These are phyloP conservation scores for apple (Malus domestica) DNA, from an alignment of 306 rosid species.

Conservation along the genomic window DNA sequence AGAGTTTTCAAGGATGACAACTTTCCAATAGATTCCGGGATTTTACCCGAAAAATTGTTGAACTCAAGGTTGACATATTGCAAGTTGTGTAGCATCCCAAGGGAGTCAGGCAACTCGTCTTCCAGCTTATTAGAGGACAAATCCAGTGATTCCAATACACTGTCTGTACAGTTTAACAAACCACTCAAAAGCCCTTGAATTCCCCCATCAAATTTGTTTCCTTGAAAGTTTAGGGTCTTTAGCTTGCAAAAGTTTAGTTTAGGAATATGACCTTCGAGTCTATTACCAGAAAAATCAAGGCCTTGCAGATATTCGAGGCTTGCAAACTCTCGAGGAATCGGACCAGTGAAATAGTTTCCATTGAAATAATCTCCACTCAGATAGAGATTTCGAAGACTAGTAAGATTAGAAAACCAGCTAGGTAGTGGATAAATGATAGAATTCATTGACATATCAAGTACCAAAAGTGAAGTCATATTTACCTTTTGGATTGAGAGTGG, in stretches of 20 bases:
- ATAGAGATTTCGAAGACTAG: not conserved
- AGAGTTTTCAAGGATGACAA: no score
- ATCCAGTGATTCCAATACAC: not conserved
- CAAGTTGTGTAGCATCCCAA: not conserved
- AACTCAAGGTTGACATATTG: no score
- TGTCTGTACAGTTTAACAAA: not conserved
- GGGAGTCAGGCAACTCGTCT: not conserved
- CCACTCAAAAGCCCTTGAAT: not conserved
- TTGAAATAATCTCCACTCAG: no score
- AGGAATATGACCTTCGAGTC: not conserved
- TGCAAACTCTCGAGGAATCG: not conserved
- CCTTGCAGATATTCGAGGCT: not conserved
- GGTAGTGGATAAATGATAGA: not conserved
- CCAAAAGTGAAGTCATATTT: not conserved
- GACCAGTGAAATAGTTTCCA: not conserved
- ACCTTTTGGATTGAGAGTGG: not conserved
- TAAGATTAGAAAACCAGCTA: not conserved
- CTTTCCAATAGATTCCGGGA: no score
- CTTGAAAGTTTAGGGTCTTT: not conserved
- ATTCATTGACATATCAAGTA: not conserved
- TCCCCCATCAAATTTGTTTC: not conserved
- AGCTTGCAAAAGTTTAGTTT: not conserved
- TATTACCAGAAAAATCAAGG: not conserved
- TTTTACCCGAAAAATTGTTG: no score
- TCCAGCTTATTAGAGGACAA: not conserved